These are phyloP conservation scores for Guyanaporus albipodus DNA, from an alignment of 768 basidiomycete species.

Conservation along the genomic window DNA sequence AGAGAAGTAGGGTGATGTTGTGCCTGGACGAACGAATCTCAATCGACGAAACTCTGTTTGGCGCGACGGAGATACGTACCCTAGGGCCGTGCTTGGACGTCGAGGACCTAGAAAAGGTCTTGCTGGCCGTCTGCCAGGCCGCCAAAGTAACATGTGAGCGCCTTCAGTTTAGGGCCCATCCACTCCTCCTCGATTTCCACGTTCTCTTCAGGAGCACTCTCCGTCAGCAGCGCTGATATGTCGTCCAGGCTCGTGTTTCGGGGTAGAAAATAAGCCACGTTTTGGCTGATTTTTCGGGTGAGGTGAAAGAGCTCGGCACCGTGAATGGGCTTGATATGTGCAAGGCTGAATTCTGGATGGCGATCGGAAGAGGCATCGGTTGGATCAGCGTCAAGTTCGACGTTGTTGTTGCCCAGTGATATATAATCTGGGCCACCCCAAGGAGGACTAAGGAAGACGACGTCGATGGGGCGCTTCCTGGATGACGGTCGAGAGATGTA, in stretches of 20 bases:
- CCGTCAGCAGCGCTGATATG: slow-evolving; percentile 49
- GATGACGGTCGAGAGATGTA: slow-evolving; percentile 35
- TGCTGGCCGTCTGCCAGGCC: slow-evolving; percentile 72
- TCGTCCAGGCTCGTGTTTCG: slow-evolving; percentile 75
- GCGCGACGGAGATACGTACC: neutral
- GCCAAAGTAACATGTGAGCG: slow-evolving; percentile 92
- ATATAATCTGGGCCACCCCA: slow-evolving; percentile 90
- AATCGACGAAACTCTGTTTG: neutral
- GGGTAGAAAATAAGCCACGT: slow-evolving; percentile 89
- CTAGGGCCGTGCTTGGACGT: neutral
- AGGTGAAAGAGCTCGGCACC: slow-evolving; percentile 81
- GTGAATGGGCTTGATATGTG: slow-evolving; percentile 71
- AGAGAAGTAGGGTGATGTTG: neutral
- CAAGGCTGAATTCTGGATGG: slow-evolving; percentile 63
- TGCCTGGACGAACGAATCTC: too few relatives aligned
- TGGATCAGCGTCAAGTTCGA: neutral
- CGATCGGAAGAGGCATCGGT: slow-evolving; percentile 10
- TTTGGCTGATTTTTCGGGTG: slow-evolving; percentile 64
- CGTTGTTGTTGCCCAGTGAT: slow-evolving; percentile 14
- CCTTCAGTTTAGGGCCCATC: slow-evolving; percentile 93
- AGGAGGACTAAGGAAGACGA: slow-evolving; percentile 90
- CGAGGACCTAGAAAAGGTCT: slow-evolving; percentile 51
- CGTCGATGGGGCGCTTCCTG: slow-evolving; percentile 61
- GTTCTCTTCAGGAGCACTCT: slow-evolving; percentile 38
- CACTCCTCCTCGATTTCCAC: slow-evolving; percentile 96